These are phyloP conservation scores for Phialophora tarda DNA, from an alignment of 2,329 filamentous ascomycete species.

Conservation along the genomic window DNA sequence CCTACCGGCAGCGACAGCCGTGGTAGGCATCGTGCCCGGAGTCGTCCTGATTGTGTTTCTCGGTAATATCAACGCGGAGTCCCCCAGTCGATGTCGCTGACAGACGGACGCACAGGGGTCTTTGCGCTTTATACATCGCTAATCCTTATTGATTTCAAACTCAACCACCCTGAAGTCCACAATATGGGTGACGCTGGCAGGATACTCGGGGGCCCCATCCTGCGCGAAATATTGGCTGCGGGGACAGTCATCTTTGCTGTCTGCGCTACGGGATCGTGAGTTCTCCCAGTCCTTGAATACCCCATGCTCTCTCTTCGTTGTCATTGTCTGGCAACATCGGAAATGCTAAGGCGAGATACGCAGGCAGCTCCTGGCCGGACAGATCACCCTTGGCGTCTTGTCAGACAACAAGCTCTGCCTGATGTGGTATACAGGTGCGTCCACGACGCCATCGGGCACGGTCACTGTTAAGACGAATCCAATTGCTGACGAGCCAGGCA, in stretches of 20 bases:
- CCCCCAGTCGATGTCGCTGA: conserved; percentile 1
- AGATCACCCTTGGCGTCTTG: conserved; percentile 56
- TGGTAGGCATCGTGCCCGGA: conserved; percentile 60
- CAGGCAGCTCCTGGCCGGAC: conserved; percentile 56
- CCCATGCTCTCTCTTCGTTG: neutral
- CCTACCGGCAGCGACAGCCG: conserved; percentile 58
- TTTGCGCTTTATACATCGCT: conserved; percentile 60
- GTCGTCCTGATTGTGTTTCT: conserved; percentile 59
- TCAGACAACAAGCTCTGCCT: conserved; percentile 56
- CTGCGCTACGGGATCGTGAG: conserved; percentile 54
- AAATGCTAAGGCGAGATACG: neutral
- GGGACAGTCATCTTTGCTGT: conserved; percentile 61
- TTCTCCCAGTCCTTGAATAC: neutral
- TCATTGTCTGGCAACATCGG: neutral
- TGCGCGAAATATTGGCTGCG: conserved; percentile 56
- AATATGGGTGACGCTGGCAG: conserved; percentile 63
- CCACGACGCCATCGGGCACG: neutral
- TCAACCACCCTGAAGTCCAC: conserved; percentile 61
- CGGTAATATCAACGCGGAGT: conserved; percentile 40
- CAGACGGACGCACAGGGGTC: conserved; percentile 32
- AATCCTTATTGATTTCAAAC: conserved; percentile 60
- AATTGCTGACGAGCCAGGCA: conserved; percentile 34
- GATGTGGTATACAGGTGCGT: conserved; percentile 54
- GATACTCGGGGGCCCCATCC: conserved; percentile 60
- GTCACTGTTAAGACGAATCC: neutral